Conservation (phyloP, 2,329 filamentous ascomycete species). For the Rachicladosporium sp. region DNA sequence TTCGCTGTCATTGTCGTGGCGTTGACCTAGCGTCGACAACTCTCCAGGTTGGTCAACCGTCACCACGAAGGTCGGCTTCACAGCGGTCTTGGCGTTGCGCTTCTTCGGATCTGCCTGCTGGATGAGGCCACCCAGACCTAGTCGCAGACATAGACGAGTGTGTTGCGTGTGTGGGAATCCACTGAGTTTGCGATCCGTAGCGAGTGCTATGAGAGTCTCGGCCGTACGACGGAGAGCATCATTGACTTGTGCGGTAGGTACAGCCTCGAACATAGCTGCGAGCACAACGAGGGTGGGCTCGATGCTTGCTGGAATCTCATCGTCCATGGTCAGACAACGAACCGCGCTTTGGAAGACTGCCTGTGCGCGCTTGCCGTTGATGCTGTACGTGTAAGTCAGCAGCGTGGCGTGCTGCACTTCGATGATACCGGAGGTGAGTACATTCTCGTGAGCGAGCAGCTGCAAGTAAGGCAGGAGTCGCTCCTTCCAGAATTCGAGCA, state of each 20-base stretch:
- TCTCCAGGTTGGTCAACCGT: conserved; percentile 17
- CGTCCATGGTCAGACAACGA: conserved; percentile 1
- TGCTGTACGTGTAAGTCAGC: conserved; percentile 33
- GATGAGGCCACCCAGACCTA: conserved; percentile 1
- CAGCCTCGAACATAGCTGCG: conserved; percentile 7
- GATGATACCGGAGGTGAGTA: conserved; percentile 31
- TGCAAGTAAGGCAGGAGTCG: conserved; percentile 30
- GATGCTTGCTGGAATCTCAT: conserved; percentile 11
- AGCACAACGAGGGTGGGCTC: conserved; percentile 4
- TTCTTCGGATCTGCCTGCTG: background rate
- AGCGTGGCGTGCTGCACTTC: conserved; percentile 32
- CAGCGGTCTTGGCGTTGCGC: background rate
- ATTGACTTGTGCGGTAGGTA: conserved; percentile 8
- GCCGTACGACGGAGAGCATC: conserved; percentile 6
- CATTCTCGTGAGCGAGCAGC: conserved; percentile 28
- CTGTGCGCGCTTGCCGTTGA: conserved; percentile 26
- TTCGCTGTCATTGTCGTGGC: conserved; percentile 41
- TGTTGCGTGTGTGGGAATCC: conserved; percentile 1
- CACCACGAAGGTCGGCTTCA: conserved; percentile 6
- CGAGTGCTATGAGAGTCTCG: conserved; percentile 5
- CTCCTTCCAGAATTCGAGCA: conserved; percentile 9
- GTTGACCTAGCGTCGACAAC: conserved; percentile 20
- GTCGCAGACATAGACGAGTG: conserved; percentile 1
- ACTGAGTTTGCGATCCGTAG: background rate
- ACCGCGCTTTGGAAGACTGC: conserved; percentile 23